Percentiles rank a stretch among this genome's conserved stretches.
phyloP scores from a whole-genome alignment of 306 rosid genomes.

The Castanospermum australe region DNA sequence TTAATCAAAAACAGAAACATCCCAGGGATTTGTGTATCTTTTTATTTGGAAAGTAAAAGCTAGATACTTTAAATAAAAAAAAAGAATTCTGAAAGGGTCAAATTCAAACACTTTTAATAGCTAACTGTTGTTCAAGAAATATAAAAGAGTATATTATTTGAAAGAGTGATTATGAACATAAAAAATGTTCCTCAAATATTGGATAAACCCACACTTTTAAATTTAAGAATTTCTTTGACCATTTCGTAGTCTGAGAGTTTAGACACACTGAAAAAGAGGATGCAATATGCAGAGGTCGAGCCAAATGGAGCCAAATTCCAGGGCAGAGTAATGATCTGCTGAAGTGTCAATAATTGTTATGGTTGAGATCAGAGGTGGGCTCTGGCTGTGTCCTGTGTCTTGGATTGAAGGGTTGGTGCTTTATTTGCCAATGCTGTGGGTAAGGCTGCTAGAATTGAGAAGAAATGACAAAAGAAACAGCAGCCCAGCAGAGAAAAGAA shows the following conservation, averaged over 20 bases:
- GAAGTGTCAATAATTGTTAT: not conserved
- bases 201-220: not conserved
- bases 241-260: not conserved
- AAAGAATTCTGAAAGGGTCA: not conserved
- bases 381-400: not conserved
- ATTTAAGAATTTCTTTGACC: not conserved
- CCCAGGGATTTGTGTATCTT: not conserved
- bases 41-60: not conserved
- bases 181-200: not conserved
- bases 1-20: not conserved
- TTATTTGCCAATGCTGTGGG: not conserved
- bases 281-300: not conserved
- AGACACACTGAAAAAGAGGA: not conserved
- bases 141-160: not conserved
- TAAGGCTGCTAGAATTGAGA: conserved; percentile 4
- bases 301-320: not conserved
- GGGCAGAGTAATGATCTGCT: not conserved
- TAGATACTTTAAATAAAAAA: not conserved
- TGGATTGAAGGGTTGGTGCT: conserved; percentile 4
- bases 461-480: not conserved
- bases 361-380: not conserved
- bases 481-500: not conserved
- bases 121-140: not conserved
- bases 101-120: not conserved
- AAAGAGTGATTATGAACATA: not conserved